Conservation (phyloP, 169 alveolate genomes). For the Eimeria necatrix region DNA sequence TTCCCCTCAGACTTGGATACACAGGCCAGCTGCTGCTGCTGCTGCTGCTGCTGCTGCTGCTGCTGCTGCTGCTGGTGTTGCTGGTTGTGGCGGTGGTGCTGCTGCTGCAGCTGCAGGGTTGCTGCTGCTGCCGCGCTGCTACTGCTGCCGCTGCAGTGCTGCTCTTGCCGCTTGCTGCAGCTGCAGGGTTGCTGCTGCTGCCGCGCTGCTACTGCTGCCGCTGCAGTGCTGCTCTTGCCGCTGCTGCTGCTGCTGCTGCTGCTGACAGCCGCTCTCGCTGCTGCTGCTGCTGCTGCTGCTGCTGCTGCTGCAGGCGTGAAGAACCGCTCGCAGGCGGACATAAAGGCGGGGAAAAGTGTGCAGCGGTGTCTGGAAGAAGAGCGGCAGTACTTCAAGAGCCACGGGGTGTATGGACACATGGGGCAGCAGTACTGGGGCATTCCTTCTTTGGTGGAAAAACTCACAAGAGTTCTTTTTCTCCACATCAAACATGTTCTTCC, state of each 20-base stretch:
- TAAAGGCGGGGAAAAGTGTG: constrained; percentile 91
- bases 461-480: constrained; percentile 97
- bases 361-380: constrained; percentile 92
- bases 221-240: constrained; percentile 91
- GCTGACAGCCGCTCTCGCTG: background rate
- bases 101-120: constrained; percentile 89
- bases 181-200: background rate
- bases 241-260: background rate
- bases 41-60: constrained; percentile 86
- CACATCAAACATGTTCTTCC: constrained; percentile 98
- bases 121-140: background rate
- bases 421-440: constrained; percentile 97
- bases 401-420: constrained; percentile 96
- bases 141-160: constrained; percentile 83
- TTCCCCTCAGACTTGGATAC: constrained; percentile 97
- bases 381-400: constrained; percentile 94
- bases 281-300: constrained; percentile 79
- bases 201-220: background rate
- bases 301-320: constrained; percentile 90
- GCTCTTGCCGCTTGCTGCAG: constrained; percentile 86
- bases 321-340: constrained; percentile 93
- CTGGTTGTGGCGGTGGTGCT: constrained; percentile 86
- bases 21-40: constrained; percentile 88
- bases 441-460: constrained; percentile 95
- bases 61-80: constrained; percentile 90